Base-by-base conservation (phyloP, 108 stramenopile species). In the Epipyxis sp. region DNA sequence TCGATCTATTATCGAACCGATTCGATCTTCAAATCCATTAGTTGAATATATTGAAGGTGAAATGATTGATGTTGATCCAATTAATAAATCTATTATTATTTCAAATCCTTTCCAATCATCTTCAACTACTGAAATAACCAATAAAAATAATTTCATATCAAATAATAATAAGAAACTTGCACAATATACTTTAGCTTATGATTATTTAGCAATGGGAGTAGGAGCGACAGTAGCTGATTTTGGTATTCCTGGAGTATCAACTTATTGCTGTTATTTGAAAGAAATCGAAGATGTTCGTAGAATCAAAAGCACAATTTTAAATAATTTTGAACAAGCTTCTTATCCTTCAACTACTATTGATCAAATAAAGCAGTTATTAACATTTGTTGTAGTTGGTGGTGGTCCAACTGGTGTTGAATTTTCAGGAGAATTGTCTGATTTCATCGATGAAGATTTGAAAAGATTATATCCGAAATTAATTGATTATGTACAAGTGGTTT, bases 381-480 rank as follows among this genome's bases (percentile, higher is more conserved):
- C 94, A 0, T 95, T 97, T 83, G 94, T 90, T 35, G 86, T 95
- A 16, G 92, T 97, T 50, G 96, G 96, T 32, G 96, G 93, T 0
- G 96, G 96, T 40, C 96, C 96, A 0, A 97, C 96, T 1, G 94
- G 94, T 1, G 87, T 87, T 40, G 95, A 97, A 79, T 94, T 95
- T 86, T 91, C 93, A 16, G 89, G 91, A 0, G 96, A 97, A 81
- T 86, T 97, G 69, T 78, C 92, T 43, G 96, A 97, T 82, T 97
- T 94, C 81, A 84, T 97, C 76, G 94, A 93, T 74, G 77, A 90
- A 45, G 85, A 84, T 29, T 44, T 89, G 37, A 90, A 91, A 29
- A 92, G 91, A 69, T 97, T 88, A 77, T 97, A 94, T 79, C 92
- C 92, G 6, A 80, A 92, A 0, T 69, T 95, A 44, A 72, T 95